Base-by-base conservation (phyloP, 371 early-diverging fungal species). In the Thermomucor indicae-seudaticae region DNA sequence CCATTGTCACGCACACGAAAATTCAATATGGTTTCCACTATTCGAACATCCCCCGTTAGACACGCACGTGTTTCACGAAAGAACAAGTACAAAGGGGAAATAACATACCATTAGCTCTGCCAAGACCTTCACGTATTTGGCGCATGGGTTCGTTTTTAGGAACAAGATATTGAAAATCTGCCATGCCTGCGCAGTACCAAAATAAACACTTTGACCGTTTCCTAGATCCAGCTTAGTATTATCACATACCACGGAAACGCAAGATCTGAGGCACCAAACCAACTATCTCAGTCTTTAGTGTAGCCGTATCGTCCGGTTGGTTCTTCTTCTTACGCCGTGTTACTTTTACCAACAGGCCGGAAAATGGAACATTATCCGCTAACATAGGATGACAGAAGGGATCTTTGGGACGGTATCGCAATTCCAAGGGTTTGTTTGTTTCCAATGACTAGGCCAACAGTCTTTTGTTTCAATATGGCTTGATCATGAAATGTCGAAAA, bases 371-470 rank as follows among this genome's bases (percentile, higher is more conserved):
- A 19, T 80, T 52, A 17, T 81, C 76, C 20, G 85, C 85, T 20
- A 64, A 50, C 22, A 86, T 71, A 7, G 86, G 79, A 58, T 85
- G 87, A 1, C 71, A 72, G 60, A 86, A 89, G 0, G 75, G 75
- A 57, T 84, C 81, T 11, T 62, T 53, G 4, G 76, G 76, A 10
- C 85, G 56, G 51, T 64, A 80, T 0, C 70, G 58, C 6, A 86
- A 56, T 50, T 81, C 77, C 4, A 85, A 50, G 2, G 51, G 38
- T 23, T 55, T 38, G 5, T 55, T 37, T 17, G 45, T 39, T 14
- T 53, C 48, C 1, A 51, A 12, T 4, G 45, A 42, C 65, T 59
- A n/a, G n/a, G n/a, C n/a, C n/a, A n/a, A n/a, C n/a, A n/a, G n/a
- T n/a, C n/a, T n/a, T n/a, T n/a, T n/a, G n/a, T n/a, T n/a, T n/a